Conservation (phyloP, 495 filamentous ascomycete genomes). For the Trichoderma erinaceum region DNA sequence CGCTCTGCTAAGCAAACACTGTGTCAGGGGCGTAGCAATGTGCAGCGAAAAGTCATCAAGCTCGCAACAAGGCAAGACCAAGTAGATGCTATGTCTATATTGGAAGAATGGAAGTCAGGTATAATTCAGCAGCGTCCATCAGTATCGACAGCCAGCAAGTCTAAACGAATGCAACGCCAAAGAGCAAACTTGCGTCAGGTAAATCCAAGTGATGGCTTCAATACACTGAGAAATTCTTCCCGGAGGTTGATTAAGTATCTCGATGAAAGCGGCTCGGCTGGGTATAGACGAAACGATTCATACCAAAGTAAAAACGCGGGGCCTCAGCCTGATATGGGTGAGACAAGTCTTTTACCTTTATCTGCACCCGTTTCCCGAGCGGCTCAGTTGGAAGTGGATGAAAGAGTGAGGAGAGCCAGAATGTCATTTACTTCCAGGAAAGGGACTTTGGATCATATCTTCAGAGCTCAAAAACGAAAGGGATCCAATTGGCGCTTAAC, state of each 20-base stretch:
- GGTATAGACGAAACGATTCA: background rate
- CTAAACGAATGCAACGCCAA: background rate
- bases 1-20: constrained; percentile 56
- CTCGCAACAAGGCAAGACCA: constrained; percentile 69
- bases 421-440: constrained; percentile 37
- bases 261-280: background rate
- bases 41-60: constrained; percentile 65
- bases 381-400: constrained; percentile 45
- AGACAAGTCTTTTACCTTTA: constrained; percentile 7
- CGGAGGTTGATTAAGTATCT: background rate
- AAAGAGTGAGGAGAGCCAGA: constrained; percentile 23
- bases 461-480: constrained; percentile 32
- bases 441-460: constrained; percentile 43
- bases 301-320: background rate
- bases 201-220: background rate
- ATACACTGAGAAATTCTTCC: background rate
- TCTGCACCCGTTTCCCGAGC: constrained; percentile 26
- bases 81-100: constrained; percentile 58
- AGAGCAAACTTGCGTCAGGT: background rate
- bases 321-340: background rate
- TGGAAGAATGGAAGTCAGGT: constrained; percentile 73
- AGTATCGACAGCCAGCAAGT: background rate
- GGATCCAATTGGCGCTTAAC: constrained; percentile 14
- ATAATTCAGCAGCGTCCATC: constrained; percentile 36
- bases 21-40: constrained; percentile 66